Conservation (phyloP, 192 early-diverging fungal genomes). For the Linnemannia elongata region DNA sequence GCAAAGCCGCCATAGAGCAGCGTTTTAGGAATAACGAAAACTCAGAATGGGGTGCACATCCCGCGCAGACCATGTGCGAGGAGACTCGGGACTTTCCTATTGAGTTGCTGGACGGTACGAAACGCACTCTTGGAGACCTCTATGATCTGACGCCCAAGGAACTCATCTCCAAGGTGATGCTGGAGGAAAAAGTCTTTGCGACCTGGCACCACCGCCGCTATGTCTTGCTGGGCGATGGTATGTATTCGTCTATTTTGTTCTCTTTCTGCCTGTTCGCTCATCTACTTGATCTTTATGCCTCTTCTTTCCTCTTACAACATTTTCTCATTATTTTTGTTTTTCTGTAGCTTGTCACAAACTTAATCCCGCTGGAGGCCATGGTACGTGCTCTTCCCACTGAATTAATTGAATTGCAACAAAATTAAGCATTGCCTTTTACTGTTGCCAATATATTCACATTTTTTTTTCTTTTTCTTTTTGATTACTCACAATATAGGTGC, state of each 20-base stretch:
- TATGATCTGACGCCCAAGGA: neutral
- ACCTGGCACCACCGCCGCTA: neutral
- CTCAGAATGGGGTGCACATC: neutral
- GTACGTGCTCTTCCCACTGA: neutral
- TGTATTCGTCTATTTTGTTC: neutral
- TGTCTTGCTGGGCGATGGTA: neutral
- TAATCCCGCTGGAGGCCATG: neutral
- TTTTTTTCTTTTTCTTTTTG: neutral
- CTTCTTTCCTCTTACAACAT: neutral
- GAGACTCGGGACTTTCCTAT: constrained; percentile 1
- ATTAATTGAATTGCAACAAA: too few relatives aligned
- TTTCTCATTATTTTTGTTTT: neutral
- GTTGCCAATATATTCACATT: neutral
- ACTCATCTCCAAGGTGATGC: neutral
- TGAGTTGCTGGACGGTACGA: too few relatives aligned
- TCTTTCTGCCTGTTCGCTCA: too few relatives aligned
- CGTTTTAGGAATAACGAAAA: neutral
- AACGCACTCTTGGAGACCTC: neutral
- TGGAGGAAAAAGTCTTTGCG: neutral
- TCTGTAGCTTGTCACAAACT: neutral
- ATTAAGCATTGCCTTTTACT: neutral
- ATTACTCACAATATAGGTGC: neutral
- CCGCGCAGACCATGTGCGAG: neutral
- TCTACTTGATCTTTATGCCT: too few relatives aligned
- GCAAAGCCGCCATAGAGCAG: neutral